Percentiles rank a stretch among this genome's conserved stretches.
phyloP scores from a whole-genome alignment of 352 stramenopile genomes.

The Globisporangium cylindrosporum region DNA sequence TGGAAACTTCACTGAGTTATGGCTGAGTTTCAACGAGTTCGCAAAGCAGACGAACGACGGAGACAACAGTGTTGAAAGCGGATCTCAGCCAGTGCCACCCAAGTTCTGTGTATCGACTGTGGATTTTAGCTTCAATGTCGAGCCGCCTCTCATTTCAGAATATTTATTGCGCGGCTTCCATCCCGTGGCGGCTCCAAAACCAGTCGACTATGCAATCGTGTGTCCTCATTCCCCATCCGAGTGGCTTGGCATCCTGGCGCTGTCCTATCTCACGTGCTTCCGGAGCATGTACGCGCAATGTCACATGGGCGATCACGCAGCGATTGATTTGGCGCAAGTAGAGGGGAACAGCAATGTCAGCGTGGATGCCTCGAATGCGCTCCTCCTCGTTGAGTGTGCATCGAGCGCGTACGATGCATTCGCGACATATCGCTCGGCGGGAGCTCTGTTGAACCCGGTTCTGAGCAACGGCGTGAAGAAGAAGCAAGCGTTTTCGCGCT shows the following conservation, averaged over 20 bases:
- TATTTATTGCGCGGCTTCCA: slow-evolving; percentile 74
- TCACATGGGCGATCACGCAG: slow-evolving; percentile 61
- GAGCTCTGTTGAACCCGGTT: slow-evolving; percentile 50
- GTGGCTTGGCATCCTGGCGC: slow-evolving; percentile 63
- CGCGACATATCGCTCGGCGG: slow-evolving; percentile 56
- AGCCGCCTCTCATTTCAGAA: slow-evolving; percentile 61
- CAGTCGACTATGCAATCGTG: slow-evolving; percentile 70
- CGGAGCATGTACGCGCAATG: slow-evolving; percentile 66
- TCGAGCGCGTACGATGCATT: slow-evolving; percentile 53
- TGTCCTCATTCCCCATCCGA: slow-evolving; percentile 67
- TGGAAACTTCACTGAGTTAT: slow-evolving; percentile 9
- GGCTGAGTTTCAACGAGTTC: slow-evolving; percentile 48
- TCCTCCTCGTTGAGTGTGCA: slow-evolving; percentile 60
- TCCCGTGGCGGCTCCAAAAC: slow-evolving; percentile 57
- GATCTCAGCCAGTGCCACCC: slow-evolving; percentile 11
- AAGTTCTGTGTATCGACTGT: slow-evolving; percentile 52
- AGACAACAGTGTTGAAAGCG: slow-evolving; percentile 4
- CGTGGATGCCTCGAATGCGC: slow-evolving; percentile 48
- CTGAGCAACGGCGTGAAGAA: slow-evolving; percentile 49
- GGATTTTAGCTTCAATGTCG: slow-evolving; percentile 51
- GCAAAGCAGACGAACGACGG: slow-evolving; percentile 9
- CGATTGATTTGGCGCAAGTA: slow-evolving; percentile 44
- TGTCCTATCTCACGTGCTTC: slow-evolving; percentile 74
- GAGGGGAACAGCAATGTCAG: slow-evolving; percentile 35
- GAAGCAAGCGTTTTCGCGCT: slow-evolving; percentile 62